Conservation (phyloP, 176 grass and related monocot genomes). For the Leersia perrieri region DNA sequence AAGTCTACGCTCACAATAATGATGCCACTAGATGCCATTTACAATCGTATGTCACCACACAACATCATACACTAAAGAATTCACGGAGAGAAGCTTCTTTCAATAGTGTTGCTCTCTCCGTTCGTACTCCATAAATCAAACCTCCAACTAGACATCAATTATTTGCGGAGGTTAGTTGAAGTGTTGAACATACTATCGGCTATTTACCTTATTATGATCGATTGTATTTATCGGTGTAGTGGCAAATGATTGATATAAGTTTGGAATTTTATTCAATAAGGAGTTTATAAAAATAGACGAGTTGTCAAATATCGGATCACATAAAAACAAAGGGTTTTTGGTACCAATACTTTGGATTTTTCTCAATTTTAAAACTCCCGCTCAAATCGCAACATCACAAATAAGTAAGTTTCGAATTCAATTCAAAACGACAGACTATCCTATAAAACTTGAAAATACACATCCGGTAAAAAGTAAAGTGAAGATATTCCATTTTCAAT, state of each 20-base stretch:
- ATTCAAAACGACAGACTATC: no score
- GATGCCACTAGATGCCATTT: no score
- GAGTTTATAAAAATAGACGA: not conserved
- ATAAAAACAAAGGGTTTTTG: no score
- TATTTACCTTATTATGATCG: not conserved
- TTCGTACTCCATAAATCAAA: not conserved
- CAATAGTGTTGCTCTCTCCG: not conserved
- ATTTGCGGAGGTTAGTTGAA: not conserved
- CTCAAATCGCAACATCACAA: no score
- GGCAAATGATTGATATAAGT: accelerated
- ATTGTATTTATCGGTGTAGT: not conserved
- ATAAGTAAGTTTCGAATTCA: no score
- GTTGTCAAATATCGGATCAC: no score
- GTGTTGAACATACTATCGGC: not conserved
- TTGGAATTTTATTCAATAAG: not conserved
- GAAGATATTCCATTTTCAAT: no score
- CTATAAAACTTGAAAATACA: no score
- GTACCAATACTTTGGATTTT: no score
- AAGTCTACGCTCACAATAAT: no score
- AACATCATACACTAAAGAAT: not conserved
- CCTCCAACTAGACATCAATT: not conserved
- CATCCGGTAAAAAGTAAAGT: no score
- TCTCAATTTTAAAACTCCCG: no score
- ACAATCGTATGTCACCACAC: not conserved
- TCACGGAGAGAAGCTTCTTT: not conserved